phyloP scores from a whole-genome alignment of 2,329 filamentous ascomycete species.

The Colletotrichum sp. region DNA sequence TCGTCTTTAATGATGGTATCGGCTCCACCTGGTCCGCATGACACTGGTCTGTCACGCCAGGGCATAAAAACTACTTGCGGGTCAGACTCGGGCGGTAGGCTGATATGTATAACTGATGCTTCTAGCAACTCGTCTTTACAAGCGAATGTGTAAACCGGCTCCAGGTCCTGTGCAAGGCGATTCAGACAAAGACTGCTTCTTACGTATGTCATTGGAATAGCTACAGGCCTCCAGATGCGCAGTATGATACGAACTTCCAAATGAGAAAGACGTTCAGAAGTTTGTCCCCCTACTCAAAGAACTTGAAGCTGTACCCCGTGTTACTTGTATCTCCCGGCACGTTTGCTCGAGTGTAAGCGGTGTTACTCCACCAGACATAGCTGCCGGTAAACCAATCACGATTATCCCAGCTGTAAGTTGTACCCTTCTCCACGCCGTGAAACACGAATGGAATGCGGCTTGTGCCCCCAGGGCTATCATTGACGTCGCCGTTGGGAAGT shows the following conservation, averaged over 20 bases:
- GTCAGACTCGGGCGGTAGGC: rapidly evolving
- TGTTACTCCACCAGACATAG: slow-evolving; percentile 24
- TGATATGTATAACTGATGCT: not conserved
- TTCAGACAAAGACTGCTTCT: not conserved
- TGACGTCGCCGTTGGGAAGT: slow-evolving; percentile 22
- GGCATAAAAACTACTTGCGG: not conserved
- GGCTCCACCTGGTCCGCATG: not conserved
- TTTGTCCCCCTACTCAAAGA: slow-evolving; percentile 21
- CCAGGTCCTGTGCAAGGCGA: not conserved
- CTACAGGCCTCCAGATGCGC: not conserved
- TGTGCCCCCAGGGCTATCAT: slow-evolving; percentile 12
- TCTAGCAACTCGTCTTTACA: not conserved
- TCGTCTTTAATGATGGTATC: not conserved
- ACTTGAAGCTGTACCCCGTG: slow-evolving; percentile 24
- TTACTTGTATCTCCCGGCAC: slow-evolving; percentile 22
- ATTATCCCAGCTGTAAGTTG: slow-evolving; percentile 22
- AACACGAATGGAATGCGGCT: slow-evolving; percentile 24
- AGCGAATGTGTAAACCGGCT: not conserved
- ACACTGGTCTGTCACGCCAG: not conserved
- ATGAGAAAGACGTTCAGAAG: not conserved
- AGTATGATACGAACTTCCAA: not conserved
- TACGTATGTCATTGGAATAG: not conserved
- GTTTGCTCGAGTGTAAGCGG: slow-evolving; percentile 21
- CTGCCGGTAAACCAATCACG: slow-evolving; percentile 24
- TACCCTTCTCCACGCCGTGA: slow-evolving; percentile 26